Evolutionary conservation across 2,329 filamentous ascomycete species (phyloP).

Genomic region (Raffaelea arxii): DNA sequence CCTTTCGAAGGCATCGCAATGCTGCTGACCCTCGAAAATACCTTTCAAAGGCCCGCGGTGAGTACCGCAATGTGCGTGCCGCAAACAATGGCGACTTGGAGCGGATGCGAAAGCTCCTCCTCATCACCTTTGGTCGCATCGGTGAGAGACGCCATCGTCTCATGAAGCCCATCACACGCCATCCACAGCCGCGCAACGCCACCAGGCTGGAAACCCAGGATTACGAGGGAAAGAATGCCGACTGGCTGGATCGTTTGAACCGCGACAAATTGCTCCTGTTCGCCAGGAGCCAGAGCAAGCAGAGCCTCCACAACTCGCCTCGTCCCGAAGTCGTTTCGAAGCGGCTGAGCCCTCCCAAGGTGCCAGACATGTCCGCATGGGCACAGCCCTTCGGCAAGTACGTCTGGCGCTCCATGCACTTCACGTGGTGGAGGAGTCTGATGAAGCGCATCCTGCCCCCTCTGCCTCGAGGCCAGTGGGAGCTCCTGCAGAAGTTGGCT

Average conservation of each 20-base stretch:
- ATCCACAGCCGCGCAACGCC: conserved; percentile 28
- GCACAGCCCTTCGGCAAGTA: conserved; percentile 31
- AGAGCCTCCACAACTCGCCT: conserved; percentile 19
- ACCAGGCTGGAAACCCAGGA: conserved; percentile 21
- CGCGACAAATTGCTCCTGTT: conserved; percentile 31
- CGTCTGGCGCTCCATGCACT: conserved; percentile 30
- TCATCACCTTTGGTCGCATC: conserved; percentile 40
- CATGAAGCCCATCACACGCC: conserved; percentile 24
- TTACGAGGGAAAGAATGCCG: conserved; percentile 7
- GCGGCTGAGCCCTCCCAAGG: conserved; percentile 21
- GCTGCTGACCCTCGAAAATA: conserved; percentile 17
- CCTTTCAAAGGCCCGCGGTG: conserved; percentile 29
- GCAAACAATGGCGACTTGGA: conserved; percentile 40
- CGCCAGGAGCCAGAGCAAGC: conserved; percentile 28
- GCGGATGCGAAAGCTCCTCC: conserved; percentile 38
- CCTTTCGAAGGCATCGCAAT: conserved; percentile 33
- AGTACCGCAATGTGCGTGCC: conserved; percentile 39
- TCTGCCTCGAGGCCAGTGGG: conserved; percentile 43
- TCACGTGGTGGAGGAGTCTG: conserved; percentile 36
- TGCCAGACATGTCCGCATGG: conserved; percentile 40
- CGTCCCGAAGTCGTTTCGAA: conserved; percentile 20
- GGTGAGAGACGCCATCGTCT: conserved; percentile 43
- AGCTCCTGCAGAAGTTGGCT: conserved; percentile 38
- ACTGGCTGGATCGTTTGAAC: conserved; percentile 43
- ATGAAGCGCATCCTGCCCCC: conserved; percentile 44